phyloP scores from a whole-genome alignment of 2,329 filamentous ascomycete genomes.

The Exophiala sp. region DNA sequence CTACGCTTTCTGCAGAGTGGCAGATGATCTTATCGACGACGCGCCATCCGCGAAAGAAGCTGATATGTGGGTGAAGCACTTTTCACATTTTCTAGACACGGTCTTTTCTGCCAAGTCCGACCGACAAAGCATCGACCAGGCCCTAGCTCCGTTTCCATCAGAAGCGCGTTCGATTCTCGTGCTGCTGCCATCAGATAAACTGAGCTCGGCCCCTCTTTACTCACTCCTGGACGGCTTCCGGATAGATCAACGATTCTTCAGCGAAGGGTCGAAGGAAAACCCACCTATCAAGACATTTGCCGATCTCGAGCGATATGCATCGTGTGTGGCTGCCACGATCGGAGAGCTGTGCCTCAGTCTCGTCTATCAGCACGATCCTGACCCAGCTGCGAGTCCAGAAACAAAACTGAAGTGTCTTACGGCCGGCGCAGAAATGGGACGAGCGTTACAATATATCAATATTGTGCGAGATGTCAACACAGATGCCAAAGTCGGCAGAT shows the following conservation, averaged over 20 bases:
- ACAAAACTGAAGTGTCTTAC: constrained; percentile 45
- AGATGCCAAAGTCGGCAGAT: constrained; percentile 62
- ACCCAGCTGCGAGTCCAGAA: constrained; percentile 25
- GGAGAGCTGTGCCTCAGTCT: constrained; percentile 66
- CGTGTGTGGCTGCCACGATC: constrained; percentile 69
- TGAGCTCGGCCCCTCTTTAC: constrained; percentile 59
- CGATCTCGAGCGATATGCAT: constrained; percentile 61
- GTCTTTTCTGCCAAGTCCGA: constrained; percentile 44
- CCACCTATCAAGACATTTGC: constrained; percentile 59
- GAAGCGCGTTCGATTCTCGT: constrained; percentile 54
- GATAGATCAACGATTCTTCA: constrained; percentile 60
- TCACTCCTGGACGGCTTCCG: constrained; percentile 65
- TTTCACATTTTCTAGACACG: constrained; percentile 54
- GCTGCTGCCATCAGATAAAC: constrained; percentile 56
- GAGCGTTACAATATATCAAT: constrained; percentile 73
- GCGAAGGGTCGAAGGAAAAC: constrained; percentile 21
- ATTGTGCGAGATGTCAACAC: constrained; percentile 70
- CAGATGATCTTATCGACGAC: constrained; percentile 70
- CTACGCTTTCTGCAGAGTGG: constrained; percentile 71
- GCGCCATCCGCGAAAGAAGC: constrained; percentile 53
- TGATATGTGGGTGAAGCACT: constrained; percentile 55
- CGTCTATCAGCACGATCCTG: constrained; percentile 55
- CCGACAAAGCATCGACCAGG: constrained; percentile 29
- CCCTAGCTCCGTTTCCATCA: constrained; percentile 48
- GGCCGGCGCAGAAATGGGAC: constrained; percentile 64